phyloP scores from a whole-genome alignment of 2,329 filamentous ascomycete species.

The Colletotrichum siamense region DNA sequence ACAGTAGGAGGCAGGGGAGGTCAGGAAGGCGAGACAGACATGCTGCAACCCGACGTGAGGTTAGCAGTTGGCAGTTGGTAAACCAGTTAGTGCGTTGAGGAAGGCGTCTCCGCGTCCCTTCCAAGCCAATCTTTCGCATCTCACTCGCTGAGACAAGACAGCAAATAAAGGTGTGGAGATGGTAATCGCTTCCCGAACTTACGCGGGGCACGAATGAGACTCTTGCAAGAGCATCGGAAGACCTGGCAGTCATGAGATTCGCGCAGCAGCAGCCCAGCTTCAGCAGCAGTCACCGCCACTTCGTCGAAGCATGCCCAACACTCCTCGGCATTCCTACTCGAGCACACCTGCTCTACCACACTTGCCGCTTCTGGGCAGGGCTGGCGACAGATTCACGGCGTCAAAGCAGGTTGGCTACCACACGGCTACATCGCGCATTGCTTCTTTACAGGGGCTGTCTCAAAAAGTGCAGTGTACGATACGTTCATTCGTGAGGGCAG shows the following conservation, averaged over 20 bases:
- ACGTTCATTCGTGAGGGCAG: slow-evolving; percentile 19
- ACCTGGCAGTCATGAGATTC: slow-evolving; percentile 17
- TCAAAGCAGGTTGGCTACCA: background rate
- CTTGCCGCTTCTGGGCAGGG: background rate
- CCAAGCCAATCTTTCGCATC: background rate
- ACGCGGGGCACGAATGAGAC: slow-evolving; percentile 13
- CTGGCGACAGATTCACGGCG: background rate
- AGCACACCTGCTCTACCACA: background rate
- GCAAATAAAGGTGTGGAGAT: slow-evolving; percentile 6
- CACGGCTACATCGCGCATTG: background rate
- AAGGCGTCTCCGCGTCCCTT: background rate
- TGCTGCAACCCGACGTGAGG: background rate
- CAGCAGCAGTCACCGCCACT: slow-evolving; percentile 19
- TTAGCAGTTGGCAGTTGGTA: background rate
- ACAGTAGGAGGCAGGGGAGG: background rate
- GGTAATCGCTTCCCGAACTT: background rate
- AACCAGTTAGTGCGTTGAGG: slow-evolving; percentile 1
- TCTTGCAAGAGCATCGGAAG: background rate
- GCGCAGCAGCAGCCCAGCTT: background rate
- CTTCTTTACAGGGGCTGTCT: background rate
- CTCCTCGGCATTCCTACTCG: background rate
- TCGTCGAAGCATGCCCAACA: background rate
- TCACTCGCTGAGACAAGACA: slow-evolving; percentile 13
- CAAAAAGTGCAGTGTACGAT: background rate
- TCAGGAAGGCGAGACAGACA: background rate